Evolutionary conservation across 768 basidiomycete genomes (phyloP).

Genomic region (Lactarius hengduanensis): DNA sequence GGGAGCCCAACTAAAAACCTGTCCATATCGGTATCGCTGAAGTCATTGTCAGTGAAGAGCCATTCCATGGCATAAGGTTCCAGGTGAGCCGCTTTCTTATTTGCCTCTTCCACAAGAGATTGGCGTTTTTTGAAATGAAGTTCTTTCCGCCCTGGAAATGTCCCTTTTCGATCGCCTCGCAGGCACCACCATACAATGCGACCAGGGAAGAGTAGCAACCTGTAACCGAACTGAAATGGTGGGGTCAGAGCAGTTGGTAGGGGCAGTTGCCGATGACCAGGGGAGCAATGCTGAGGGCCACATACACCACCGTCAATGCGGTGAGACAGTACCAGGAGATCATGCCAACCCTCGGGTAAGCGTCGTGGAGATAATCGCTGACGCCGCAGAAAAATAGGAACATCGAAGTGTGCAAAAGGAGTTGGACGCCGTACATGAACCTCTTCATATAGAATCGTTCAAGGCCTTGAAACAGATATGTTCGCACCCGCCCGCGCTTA

Average conservation of each 20-base stretch:
- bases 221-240: not conserved
- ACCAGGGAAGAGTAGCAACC: too few species aligned
- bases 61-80: constrained; percentile 13
- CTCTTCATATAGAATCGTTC: constrained; percentile 5
- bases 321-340: constrained; percentile 4
- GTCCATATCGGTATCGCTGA: constrained; percentile 20
- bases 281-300: constrained; percentile 17
- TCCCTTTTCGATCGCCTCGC: rapidly evolving
- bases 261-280: constrained; percentile 14
- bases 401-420: constrained; percentile 15
- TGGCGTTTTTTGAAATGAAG: not conserved
- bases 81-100: not conserved
- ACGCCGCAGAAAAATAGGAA: constrained; percentile 21
- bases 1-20: constrained; percentile 14
- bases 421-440: constrained; percentile 11
- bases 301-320: not conserved
- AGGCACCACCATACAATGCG: not conserved
- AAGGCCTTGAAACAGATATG: constrained; percentile 15
- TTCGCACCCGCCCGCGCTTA: constrained; percentile 15
- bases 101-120: not conserved
- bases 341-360: not conserved
- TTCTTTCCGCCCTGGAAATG: not conserved
- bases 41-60: constrained; percentile 16
- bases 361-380: constrained; percentile 14
- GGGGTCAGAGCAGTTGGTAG: constrained; percentile 20